phyloP scores from a whole-genome alignment of 495 filamentous ascomycete genomes.

The Aspergillus coremiiformis region DNA sequence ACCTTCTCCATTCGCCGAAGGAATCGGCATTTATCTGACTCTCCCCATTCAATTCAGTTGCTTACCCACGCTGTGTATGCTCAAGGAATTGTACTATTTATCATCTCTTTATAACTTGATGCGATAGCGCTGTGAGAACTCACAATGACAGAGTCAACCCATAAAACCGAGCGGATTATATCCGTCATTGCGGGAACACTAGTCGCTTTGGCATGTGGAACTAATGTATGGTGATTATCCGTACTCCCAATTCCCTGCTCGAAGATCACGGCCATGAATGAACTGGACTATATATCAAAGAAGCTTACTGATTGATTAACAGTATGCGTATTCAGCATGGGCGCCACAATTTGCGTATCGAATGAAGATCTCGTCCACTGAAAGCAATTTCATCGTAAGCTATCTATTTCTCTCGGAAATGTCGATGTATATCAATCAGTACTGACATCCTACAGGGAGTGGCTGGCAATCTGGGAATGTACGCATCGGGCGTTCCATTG shows the following conservation, averaged over 20 bases:
- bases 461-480: constrained; percentile 95
- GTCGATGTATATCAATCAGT: not conserved
- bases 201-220: constrained; percentile 85
- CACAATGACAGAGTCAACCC: constrained; percentile 23
- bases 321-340: constrained; percentile 99
- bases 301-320: constrained; percentile 6
- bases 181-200: constrained; percentile 79
- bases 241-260: not conserved
- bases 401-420: constrained; percentile 1
- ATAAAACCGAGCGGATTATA: constrained; percentile 47
- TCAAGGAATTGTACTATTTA: not conserved
- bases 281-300: not conserved
- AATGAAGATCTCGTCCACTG: constrained; percentile 78
- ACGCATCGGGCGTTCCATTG: constrained; percentile 79
- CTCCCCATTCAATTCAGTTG: not conserved
- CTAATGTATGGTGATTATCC: constrained; percentile 57
- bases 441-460: constrained; percentile 49
- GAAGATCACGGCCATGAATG: not conserved
- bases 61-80: not conserved
- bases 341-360: constrained; percentile 86
- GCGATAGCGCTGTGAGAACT: constrained; percentile 4
- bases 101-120: not conserved
- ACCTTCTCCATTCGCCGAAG: constrained; percentile 1
- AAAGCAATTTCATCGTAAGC: constrained; percentile 81
- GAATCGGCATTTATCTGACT: not conserved